phyloP scores from a whole-genome alignment of 2,329 filamentous ascomycete species.

The Cladorrhinum sp. region DNA sequence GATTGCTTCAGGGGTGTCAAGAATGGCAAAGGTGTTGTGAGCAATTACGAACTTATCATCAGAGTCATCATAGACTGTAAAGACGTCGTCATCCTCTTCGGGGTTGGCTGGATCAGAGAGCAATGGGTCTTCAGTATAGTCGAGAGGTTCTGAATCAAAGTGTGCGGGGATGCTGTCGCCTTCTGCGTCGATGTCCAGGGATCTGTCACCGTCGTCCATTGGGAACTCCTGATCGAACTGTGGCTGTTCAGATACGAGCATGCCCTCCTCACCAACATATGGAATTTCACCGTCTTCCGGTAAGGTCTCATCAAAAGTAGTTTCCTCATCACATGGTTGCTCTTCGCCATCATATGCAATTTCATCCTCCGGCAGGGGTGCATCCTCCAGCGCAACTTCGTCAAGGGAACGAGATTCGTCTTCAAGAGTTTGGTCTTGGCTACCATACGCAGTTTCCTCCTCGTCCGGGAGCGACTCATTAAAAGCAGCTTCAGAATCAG shows the following conservation, averaged over 20 bases:
- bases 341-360: neutral
- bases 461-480: neutral
- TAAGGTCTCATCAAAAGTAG: too few species aligned
- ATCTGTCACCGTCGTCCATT: neutral
- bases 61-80: slow-evolving; percentile 7
- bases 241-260: neutral
- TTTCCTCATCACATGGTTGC: neutral
- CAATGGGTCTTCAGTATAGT: neutral
- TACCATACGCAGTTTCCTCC: neutral
- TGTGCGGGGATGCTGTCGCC: neutral
- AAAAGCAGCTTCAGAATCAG: neutral
- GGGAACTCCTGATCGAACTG: neutral
- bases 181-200: neutral
- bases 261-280: neutral
- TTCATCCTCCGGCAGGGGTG: neutral
- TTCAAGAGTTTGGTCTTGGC: neutral
- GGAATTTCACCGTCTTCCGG: too few species aligned
- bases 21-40: slow-evolving; percentile 17
- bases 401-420: neutral
- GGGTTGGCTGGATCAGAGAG: neutral
- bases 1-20: slow-evolving; percentile 13
- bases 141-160: neutral
- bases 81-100: slow-evolving; percentile 8
- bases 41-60: slow-evolving; percentile 8
- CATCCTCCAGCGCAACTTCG: neutral